Evolutionary conservation across 176 grass and related monocot genomes (phyloP), one percentile per base, ranked within the genome.

Genomic region (Phyllostachys edulis): DNA sequence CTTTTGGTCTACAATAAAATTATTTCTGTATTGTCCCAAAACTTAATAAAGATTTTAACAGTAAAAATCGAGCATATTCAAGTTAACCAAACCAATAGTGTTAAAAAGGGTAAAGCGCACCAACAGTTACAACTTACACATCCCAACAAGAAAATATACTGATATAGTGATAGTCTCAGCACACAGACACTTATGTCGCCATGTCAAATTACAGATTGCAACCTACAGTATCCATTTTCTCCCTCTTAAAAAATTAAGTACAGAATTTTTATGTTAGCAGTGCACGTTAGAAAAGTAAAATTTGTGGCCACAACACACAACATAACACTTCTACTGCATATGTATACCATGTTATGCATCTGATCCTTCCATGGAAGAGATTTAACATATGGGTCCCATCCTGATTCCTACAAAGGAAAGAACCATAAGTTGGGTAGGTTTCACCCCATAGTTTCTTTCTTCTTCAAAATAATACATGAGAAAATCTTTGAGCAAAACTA

Each of bases 301-400:
- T 79, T 13, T 32, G 6, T 79, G 0, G 0, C 18, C 0, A 11
- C 15, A n/a, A 21, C 10, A 41, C 10, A 42, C 3, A 18, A 34
- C 4, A 11, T 6, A 27, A 37, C 39, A 73, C 55, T 46, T 80
- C 14, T 5, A 47, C 63, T 57, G 15, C 44, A 84, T 16, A 26
- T 27, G 3, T 26, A 16, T 93, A 93, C 91, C 85, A 87, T 71
- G 71, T 83, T 90, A 83, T 93, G 91, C 91, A 90, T 90, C 74
- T 90, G 78, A 88, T 76, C 85, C 54, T 83, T 77, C 56, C 40
- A 54, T 20, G 91, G 91, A 63, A 93, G 91, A 42, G 45, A 70
- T 37, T 54, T 60, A 32, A 88, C 51, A 55, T 93, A 90, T 6
- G 85, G 63, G 3, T 37, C 78, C 88, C 91, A 93, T 73, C 69